phyloP scores from a whole-genome alignment of 495 filamentous ascomycete genomes.

The Podospora anserina region DNA sequence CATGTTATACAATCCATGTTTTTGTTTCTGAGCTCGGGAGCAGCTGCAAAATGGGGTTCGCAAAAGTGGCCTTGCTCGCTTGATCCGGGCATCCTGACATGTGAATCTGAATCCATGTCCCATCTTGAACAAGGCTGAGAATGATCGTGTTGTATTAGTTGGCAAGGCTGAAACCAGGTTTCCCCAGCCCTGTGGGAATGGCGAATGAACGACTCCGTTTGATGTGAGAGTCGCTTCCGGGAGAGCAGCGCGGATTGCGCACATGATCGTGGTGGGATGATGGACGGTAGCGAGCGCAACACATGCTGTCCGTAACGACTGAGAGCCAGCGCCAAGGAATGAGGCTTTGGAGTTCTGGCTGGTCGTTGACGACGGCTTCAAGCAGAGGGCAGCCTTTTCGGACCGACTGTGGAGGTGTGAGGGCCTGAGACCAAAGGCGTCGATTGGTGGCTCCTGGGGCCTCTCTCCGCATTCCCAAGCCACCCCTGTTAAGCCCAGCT shows the following conservation, averaged over 20 bases:
- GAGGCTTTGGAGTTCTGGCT: conserved; percentile 11
- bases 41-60: not conserved
- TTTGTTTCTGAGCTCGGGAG: not conserved
- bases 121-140: not conserved
- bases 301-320: conserved; percentile 4
- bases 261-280: not conserved
- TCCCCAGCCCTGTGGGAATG: not conserved
- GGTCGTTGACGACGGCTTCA: not conserved
- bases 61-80: not conserved
- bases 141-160: not conserved
- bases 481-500: conserved; percentile 15
- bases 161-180: not conserved
- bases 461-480: conserved; percentile 32
- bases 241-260: not conserved
- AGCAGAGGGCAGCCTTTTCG: conserved; percentile 31
- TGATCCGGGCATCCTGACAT: not conserved
- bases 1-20: not conserved
- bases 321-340: conserved; percentile 20
- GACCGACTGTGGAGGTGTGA: conserved; percentile 29
- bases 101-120: not conserved
- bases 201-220: not conserved
- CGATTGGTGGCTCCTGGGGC: conserved; percentile 10
- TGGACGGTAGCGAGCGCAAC: not conserved
- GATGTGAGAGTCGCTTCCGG: not conserved
- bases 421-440: conserved; percentile 28